Base-by-base conservation (phyloP, 1,284 basidiomycete genomes). In the Ceratobasidium sp. region DNA sequence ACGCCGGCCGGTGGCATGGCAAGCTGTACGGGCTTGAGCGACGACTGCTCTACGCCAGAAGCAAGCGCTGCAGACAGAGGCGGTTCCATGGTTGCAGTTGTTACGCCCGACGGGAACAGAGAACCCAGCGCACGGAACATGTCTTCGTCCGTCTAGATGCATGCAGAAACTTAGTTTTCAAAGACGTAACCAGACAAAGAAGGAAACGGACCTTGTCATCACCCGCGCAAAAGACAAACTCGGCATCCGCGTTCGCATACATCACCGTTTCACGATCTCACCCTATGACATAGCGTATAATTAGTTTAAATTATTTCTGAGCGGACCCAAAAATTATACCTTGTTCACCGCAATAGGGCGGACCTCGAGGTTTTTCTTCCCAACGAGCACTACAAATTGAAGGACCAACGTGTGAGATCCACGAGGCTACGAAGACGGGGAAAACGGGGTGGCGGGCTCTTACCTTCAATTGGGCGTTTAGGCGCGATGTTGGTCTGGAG, bases 321-420 rank as follows among this genome's bases (percentile, higher is more conserved):
- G 64, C 1, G 34, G 16, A 2, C 2, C 8, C n/a, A 12, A 21
- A 30, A 46, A 58, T 74, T 77, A 74, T 76, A 85, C 84, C 87
- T 99, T 98, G 86, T 98, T 98, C 77, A 98, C 89, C 0, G 95
- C 96, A 71, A 93, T 86, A 43, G 96, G 97, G 72, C 97, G 89
- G 28, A 98, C 96, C 83, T 99, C 97, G 65, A 99, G 86, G 81
- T 98, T 98, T 89, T 98, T 98, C 85, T 98, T 98, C 41, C 97
- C 97, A 43, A 96, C 91, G 62, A 96, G 88, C 4, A 96, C 93
- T 91, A 72, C 43, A 70, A 34, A 55, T 55, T 58, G 36, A 16
- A 50, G 10, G 14, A 14, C 50, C 30, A 53, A 53, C n/a, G n/a
- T 23, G 53, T 69, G 28, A 58, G n/a, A 69, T 34, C 23, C 28